Conservation (phyloP, 1,284 basidiomycete species). For the Trichosporon inkin region DNA sequence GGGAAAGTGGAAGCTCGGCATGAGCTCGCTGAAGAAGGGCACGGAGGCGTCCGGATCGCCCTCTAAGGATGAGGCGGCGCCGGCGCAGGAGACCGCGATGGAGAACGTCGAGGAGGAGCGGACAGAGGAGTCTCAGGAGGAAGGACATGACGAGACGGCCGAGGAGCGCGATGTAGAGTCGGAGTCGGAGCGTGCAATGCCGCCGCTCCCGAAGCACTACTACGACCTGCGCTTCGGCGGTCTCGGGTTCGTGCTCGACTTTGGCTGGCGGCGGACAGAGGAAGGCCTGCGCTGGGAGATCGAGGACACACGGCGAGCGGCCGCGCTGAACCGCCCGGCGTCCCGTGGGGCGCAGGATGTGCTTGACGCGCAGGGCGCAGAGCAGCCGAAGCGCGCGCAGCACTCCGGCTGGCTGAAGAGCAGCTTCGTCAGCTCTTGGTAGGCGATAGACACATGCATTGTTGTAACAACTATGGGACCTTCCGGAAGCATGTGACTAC, state of each 20-base stretch:
- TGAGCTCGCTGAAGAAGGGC: not conserved
- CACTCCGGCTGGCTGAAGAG: not conserved
- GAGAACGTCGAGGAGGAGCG: not conserved
- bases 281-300: slow-evolving; percentile 41
- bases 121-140: not conserved
- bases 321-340: slow-evolving; percentile 4
- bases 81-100: not conserved
- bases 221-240: slow-evolving; percentile 36
- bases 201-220: slow-evolving; percentile 29
- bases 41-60: not conserved
- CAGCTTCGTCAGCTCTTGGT: not conserved
- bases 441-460: slow-evolving; percentile 1
- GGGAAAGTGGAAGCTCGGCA: slow-evolving; percentile 12
- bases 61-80: not conserved
- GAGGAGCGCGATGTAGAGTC: too few relatives aligned
- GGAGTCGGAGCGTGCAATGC: not conserved
- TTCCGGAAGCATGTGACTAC: too few relatives aligned
- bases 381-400: not conserved
- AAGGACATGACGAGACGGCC: not conserved
- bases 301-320: slow-evolving; percentile 20
- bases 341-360: not conserved
- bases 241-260: slow-evolving; percentile 39
- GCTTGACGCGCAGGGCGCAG: not conserved
- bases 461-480: not conserved
- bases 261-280: slow-evolving; percentile 35